Evolutionary conservation across 179 eudicot genomes (phyloP).

Genomic region (Kewa caespitosa): DNA sequence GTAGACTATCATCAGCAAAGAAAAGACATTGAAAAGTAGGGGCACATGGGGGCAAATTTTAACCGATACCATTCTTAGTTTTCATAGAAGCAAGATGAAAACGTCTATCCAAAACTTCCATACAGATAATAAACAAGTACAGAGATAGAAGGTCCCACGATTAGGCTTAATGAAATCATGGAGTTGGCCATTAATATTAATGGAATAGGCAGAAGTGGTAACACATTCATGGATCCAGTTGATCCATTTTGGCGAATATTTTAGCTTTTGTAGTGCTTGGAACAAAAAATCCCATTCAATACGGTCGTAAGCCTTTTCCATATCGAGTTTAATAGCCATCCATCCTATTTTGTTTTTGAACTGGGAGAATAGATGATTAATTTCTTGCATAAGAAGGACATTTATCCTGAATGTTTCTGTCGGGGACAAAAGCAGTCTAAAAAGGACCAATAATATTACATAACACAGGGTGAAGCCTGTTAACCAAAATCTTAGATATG

Average conservation of each 20-base stretch:
- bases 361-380: neutral
- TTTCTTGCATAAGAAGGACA: neutral
- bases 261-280: neutral
- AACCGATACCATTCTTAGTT: neutral
- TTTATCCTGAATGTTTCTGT: neutral
- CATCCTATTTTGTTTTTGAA: neutral
- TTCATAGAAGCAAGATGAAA: neutral
- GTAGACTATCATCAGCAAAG: neutral
- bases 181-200: neutral
- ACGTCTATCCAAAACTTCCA: neutral
- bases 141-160: neutral
- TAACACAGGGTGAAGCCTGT: neutral
- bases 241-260: neutral
- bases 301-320: conserved; percentile 6
- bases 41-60: neutral
- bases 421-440: neutral
- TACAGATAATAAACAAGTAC: neutral
- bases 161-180: neutral
- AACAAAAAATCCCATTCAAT: neutral
- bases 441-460: neutral
- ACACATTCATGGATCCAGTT: neutral
- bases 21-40: neutral
- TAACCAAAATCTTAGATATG: neutral
- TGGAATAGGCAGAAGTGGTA: neutral
- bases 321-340: neutral